Evolutionary conservation across 164 flowering plant species (phyloP), one percentile per base, ranked within the genome.

Genomic region (Berberis thunbergii): DNA sequence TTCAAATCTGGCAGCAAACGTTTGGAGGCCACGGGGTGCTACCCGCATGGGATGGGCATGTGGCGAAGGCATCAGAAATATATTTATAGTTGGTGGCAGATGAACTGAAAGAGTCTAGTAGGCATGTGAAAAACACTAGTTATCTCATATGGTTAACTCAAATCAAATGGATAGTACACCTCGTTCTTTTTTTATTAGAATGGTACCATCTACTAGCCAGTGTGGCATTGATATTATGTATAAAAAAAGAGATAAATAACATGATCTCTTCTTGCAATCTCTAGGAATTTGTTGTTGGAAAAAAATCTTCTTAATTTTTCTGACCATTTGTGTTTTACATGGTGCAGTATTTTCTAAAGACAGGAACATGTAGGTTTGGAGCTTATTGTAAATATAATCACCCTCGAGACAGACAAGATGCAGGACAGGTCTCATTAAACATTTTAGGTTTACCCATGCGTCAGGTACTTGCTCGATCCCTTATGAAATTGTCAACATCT

Each of bases 291-390:
- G 2, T 38, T 3, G 60, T 4, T 57, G 12, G 7, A 41, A 57
- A 26, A 1, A 57, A 57, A 26, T 26, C 26, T 57, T 57, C 41
- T 10, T 57, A 41, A 57, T 6, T 13, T 13, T n/a, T 46, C 12
- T 52, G 45, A 41, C 43, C 56, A 41, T 40, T n/a, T 67, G 63
- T 59, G 64, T 66, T 45, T 55, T 61, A 13, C 4, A 41, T 49
- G 26, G 61, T 80, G 79, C 80, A 86, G 92, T 86, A 77, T 66
- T 86, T 70, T 70, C 73, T 86, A 57, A 84, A 84, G 80, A 86
- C 92, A 44, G 89, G 92, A 54, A 83, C 86, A 2, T 86, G 92
- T 73, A 86, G 79, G 69, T 86, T 73, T 75, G 92, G 89, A 44
- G 61, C 81, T 43, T 71, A 86, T 38, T 86, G 92, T 76, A 86